These are phyloP conservation scores for Actinidia chinensis DNA, from an alignment of 179 eudicot genomes.

Conservation along the genomic window DNA sequence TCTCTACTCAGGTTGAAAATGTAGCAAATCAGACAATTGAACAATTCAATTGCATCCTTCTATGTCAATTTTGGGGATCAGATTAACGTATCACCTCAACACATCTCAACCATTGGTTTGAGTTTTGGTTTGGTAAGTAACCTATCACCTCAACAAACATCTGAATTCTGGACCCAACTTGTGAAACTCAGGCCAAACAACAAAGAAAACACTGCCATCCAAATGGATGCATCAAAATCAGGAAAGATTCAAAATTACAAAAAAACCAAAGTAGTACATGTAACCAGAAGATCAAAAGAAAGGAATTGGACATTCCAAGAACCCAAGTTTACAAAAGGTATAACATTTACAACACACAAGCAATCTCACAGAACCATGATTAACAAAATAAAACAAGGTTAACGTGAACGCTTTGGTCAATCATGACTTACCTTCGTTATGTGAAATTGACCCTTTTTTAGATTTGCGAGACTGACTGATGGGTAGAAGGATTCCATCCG, in stretches of 20 bases:
- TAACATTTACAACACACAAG: background rate
- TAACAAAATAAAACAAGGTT: background rate
- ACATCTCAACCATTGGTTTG: no score
- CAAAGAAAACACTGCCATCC: background rate
- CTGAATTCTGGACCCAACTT: background rate
- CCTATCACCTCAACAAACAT: background rate
- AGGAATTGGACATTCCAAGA: background rate
- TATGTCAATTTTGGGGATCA: background rate
- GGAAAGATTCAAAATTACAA: background rate
- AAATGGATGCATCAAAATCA: background rate
- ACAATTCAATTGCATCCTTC: background rate
- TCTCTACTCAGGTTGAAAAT: no score
- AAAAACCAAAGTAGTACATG: conserved; percentile 1
- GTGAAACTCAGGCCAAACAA: background rate
- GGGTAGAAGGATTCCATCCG: conserved; percentile 72
- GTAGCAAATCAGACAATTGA: no score
- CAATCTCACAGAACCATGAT: background rate
- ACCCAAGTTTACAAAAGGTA: background rate
- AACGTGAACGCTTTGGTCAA: background rate
- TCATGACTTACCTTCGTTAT: conserved; percentile 52
- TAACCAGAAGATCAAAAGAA: background rate
- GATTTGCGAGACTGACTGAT: conserved; percentile 52
- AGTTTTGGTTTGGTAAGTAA: no score
- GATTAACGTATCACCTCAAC: no score
- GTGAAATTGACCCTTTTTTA: conserved; percentile 45